Percentiles rank a stretch among this genome's conserved stretches.
phyloP scores from a whole-genome alignment of 2,329 filamentous ascomycete genomes.

The Periconia sp. region DNA sequence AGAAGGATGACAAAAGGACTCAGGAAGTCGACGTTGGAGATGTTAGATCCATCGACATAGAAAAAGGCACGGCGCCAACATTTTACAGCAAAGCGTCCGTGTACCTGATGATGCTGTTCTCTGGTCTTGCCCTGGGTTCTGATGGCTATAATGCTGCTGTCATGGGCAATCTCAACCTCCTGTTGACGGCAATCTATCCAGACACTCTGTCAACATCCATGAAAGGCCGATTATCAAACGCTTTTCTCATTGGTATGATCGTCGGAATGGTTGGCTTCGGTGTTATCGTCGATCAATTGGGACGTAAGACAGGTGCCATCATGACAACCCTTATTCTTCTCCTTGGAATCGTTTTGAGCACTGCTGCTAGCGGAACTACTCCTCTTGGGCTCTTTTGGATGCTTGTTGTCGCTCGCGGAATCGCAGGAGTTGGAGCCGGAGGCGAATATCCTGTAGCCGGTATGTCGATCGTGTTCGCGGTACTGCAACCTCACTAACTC shows the following conservation, averaged over 20 bases:
- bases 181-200: conserved; percentile 40
- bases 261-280: conserved; percentile 7
- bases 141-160: conserved; percentile 45
- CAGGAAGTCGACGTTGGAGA: conserved; percentile 2
- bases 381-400: conserved; percentile 9
- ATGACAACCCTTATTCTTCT: not conserved
- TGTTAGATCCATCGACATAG: conserved; percentile 16
- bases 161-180: conserved; percentile 41
- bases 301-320: conserved; percentile 1
- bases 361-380: not conserved
- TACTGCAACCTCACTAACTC: not conserved
- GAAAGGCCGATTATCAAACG: conserved; percentile 40
- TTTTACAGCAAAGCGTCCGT: conserved; percentile 37
- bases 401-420: conserved; percentile 5
- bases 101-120: conserved; percentile 43
- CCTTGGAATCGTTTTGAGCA: not conserved
- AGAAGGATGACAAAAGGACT: conserved; percentile 1
- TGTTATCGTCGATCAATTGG: conserved; percentile 4
- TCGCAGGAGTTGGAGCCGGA: conserved; percentile 13
- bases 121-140: conserved; percentile 41
- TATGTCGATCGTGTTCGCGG: not conserved
- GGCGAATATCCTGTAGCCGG: conserved; percentile 61
- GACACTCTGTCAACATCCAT: conserved; percentile 32
- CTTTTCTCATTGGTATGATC: conserved; percentile 35
- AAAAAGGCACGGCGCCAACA: conserved; percentile 21